These are phyloP conservation scores for Trichoderma guizhouense DNA, from an alignment of 2,329 filamentous ascomycete species.

Conservation along the genomic window DNA sequence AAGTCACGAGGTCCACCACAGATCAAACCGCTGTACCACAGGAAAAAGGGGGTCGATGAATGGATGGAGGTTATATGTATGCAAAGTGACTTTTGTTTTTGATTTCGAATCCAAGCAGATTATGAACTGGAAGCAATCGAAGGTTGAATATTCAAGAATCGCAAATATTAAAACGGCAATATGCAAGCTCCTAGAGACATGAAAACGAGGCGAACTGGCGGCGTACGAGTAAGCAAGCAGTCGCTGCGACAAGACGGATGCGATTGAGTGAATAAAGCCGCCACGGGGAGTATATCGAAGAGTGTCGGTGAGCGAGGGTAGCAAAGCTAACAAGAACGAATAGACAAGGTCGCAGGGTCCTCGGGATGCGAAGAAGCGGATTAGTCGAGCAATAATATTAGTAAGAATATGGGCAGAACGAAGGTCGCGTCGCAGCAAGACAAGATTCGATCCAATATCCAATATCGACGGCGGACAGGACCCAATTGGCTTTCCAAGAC, in stretches of 20 bases:
- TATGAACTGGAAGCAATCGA: slow-evolving; percentile 4
- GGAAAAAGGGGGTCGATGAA: not conserved
- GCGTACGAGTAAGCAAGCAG: slow-evolving; percentile 11
- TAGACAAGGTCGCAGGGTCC: slow-evolving; percentile 13
- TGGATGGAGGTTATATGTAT: slow-evolving; percentile 17
- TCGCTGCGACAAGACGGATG: slow-evolving; percentile 6
- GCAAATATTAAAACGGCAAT: slow-evolving; percentile 15
- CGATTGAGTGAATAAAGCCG: slow-evolving; percentile 7
- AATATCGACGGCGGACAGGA: slow-evolving; percentile 28
- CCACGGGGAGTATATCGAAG: slow-evolving; percentile 12
- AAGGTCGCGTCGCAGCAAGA: slow-evolving; percentile 31
- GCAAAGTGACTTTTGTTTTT: slow-evolving; percentile 15
- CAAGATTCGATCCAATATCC: slow-evolving; percentile 31
- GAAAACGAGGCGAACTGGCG: not conserved
- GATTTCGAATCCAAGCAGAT: slow-evolving; percentile 3
- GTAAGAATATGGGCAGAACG: slow-evolving; percentile 33
- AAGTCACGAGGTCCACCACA: slow-evolving; percentile 1
- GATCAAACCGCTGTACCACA: not conserved
- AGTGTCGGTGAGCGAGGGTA: slow-evolving; percentile 19
- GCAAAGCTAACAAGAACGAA: slow-evolving; percentile 16
- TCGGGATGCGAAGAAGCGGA: slow-evolving; percentile 10
- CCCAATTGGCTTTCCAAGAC: slow-evolving; percentile 25
- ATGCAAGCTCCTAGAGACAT: slow-evolving; percentile 5
- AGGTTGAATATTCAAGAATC: not conserved
- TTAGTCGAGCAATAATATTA: slow-evolving; percentile 31